These are phyloP conservation scores for Boehmeria nivea DNA, from an alignment of 306 rosid genomes.

Conservation along the genomic window DNA sequence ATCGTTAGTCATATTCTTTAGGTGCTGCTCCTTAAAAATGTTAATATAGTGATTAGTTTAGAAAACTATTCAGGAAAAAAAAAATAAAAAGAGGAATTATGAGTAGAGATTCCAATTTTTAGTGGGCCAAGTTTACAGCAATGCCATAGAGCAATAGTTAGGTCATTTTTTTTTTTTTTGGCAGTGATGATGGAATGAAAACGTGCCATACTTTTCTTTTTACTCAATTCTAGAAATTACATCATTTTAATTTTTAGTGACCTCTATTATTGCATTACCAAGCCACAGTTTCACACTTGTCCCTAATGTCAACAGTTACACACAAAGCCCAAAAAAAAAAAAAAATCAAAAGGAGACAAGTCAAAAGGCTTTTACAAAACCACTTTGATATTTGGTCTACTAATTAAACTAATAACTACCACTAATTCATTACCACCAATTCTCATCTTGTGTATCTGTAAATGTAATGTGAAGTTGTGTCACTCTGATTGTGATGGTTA, in stretches of 20 bases:
- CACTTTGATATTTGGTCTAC: slow-evolving; percentile 16
- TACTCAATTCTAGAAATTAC: slow-evolving; percentile 1
- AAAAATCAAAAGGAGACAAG: slow-evolving; percentile 23
- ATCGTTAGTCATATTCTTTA: no score
- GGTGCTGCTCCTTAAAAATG: no score
- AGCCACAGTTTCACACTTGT: slow-evolving; percentile 19
- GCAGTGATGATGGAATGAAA: slow-evolving; percentile 20
- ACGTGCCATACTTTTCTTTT: slow-evolving; percentile 22
- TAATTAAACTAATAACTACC: slow-evolving; percentile 3
- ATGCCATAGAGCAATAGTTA: slow-evolving; percentile 23
- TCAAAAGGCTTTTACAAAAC: slow-evolving; percentile 15
- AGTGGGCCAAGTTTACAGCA: slow-evolving; percentile 41
- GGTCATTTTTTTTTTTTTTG: slow-evolving; percentile 5
- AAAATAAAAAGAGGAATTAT: background rate
- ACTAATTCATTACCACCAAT: background rate
- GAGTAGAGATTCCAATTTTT: slow-evolving; percentile 10
- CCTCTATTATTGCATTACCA: slow-evolving; percentile 44
- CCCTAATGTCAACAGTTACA: slow-evolving; percentile 17
- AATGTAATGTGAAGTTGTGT: slow-evolving; percentile 22
- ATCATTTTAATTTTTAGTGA: slow-evolving; percentile 10
- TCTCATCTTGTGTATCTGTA: background rate
- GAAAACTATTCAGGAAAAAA: no score
- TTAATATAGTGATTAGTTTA: no score
- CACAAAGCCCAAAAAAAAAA: slow-evolving; percentile 29
- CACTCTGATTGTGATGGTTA: slow-evolving; percentile 16